phyloP scores from a whole-genome alignment of 2,329 filamentous ascomycete genomes.

The Coniosporium tulheliwenetii region DNA sequence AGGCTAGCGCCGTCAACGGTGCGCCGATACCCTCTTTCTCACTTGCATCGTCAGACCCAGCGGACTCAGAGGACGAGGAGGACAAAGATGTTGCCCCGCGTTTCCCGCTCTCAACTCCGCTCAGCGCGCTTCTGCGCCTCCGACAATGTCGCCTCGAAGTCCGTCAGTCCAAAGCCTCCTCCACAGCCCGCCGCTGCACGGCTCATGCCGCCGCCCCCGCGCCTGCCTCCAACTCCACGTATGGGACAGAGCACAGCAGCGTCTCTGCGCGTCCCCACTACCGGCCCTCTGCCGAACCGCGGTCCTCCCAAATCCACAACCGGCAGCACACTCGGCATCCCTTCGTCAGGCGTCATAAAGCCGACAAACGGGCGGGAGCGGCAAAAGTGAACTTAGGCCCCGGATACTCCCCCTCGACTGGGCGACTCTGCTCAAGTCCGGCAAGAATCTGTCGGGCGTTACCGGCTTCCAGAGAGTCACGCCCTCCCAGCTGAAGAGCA shows the following conservation, averaged over 20 bases:
- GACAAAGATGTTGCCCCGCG: conserved; percentile 12
- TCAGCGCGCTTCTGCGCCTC: conserved; percentile 21
- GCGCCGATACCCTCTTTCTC: conserved; percentile 14
- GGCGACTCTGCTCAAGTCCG: conserved; percentile 71
- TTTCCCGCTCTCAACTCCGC: conserved; percentile 31
- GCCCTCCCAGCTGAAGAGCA: conserved; percentile 59
- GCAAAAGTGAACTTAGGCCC: conserved; percentile 67
- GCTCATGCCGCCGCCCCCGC: conserved; percentile 2
- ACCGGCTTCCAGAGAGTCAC: conserved; percentile 54
- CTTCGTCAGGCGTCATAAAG: conserved; percentile 15
- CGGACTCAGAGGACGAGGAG: too few relatives aligned
- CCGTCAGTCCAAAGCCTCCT: conserved; percentile 9
- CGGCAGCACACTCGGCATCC: conserved; percentile 13
- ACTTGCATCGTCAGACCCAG: conserved; percentile 12
- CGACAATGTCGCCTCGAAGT: conserved; percentile 19
- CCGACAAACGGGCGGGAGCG: conserved; percentile 26
- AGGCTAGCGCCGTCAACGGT: conserved; percentile 7
- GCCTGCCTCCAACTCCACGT: conserved; percentile 14
- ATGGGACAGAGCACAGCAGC: conserved; percentile 16
- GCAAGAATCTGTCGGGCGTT: conserved; percentile 32
- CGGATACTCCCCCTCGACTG: conserved; percentile 93
- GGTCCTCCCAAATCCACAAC: conserved; percentile 17
- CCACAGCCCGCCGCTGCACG: conserved; percentile 6
- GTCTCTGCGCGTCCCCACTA: conserved; percentile 24
- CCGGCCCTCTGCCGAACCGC: conserved; percentile 32